Base-by-base conservation (phyloP, 257 asterid species). In the Solanum medicagineum region DNA sequence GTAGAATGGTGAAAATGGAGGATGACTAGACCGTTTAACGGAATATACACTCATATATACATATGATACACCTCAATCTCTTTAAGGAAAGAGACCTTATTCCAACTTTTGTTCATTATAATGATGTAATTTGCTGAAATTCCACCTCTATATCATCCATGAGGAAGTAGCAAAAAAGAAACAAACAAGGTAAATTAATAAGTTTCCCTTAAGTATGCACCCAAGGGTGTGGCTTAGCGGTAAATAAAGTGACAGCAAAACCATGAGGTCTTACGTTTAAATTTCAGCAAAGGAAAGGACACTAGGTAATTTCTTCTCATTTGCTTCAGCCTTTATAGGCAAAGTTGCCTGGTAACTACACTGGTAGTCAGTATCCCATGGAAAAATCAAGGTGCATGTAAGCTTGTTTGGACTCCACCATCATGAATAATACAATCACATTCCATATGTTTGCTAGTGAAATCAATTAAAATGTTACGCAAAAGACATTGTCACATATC, bases 351-450 rank as follows among this genome's bases (percentile, higher is more conserved):
- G 17, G 10, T 70, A 40, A 42, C 29, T 0, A 40, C 5, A 12
- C 0, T 10, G 17, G 10, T 19, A 4, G 1, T 3, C 24, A 2
- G 0, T 70, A 70, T 12, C 32, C 0, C 17, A 1, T 17, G 17
- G 4, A 40, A 20, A 19, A 10, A 70, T 19, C 2, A 70, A 40
- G 17, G 9, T 36, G 54, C 4, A 0, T 0, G 17, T 40, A 10
- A 70, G 14, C 32, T 70, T 70, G 5, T 5, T 10, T 10, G 6
- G 4, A 70, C 6, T 36, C 42, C 6, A 36, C 42, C 54, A 70
- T 2, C 26, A 8, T 20, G 36, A 44, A 22, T 47, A 1, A 4
- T 49, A 22, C 60, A 75, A 74, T 49, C 8, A 74, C 81, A 74
- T 47, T 74, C 20, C 81, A 45, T 16, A 49, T 75, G 60, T 75